A percentile compares a stretch with the other conserved stretches of the same genome.
Conservation (phyloP, 371 early-diverging fungal species). For the Cokeromyces recurvatus region DNA sequence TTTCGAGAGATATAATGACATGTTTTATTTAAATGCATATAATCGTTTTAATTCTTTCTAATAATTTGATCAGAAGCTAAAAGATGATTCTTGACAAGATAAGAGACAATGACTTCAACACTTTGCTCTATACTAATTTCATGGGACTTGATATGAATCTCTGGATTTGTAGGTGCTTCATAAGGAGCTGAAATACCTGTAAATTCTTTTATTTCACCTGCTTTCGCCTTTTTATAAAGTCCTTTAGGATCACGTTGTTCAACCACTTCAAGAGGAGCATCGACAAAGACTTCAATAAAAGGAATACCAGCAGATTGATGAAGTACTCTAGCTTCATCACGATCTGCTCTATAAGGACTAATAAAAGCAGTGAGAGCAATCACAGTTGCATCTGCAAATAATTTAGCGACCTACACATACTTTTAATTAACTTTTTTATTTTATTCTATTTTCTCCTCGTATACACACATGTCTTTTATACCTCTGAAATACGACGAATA, state of each 20-base stretch:
- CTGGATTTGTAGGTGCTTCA: constrained; percentile 80
- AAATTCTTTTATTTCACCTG: constrained; percentile 91
- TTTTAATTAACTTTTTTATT: neutral
- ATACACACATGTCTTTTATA: constrained; percentile 13
- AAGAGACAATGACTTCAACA: constrained; percentile 44
- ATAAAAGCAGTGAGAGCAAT: constrained; percentile 89
- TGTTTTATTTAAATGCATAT: too few relatives aligned
- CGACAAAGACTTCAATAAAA: constrained; percentile 82
- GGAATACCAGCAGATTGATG: constrained; percentile 74
- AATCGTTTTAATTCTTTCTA: too few relatives aligned
- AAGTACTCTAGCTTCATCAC: constrained; percentile 74
- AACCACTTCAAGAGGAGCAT: constrained; percentile 83
- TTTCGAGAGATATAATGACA: too few relatives aligned
- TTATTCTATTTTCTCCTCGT: neutral
- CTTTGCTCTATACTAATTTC: constrained; percentile 66
- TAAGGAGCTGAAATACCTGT: constrained; percentile 93
- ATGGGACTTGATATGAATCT: constrained; percentile 81
- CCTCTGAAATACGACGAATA: constrained; percentile 91
- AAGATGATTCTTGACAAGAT: constrained; percentile 30
- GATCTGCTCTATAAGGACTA: constrained; percentile 81
- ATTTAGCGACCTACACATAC: constrained; percentile 65
- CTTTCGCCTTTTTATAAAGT: constrained; percentile 91
- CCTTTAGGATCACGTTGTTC: constrained; percentile 95
- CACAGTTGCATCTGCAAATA: constrained; percentile 82
- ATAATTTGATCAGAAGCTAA: constrained; percentile 7